Evolutionary conservation across 2,329 filamentous ascomycete species (phyloP).

Genomic region (Microcyclospora pomicola): DNA sequence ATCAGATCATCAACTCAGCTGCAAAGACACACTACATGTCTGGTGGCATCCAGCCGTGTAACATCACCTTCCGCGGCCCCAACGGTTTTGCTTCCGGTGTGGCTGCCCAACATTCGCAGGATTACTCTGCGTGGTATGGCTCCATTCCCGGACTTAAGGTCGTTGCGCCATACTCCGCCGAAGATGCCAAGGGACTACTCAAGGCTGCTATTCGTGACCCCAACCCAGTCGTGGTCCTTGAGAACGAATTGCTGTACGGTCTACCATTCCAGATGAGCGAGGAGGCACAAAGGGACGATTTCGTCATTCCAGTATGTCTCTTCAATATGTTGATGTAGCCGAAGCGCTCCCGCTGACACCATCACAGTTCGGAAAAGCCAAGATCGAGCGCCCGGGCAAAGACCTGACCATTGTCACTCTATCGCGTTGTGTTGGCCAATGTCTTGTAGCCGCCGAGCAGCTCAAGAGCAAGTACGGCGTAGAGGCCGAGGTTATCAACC

Average conservation of each 20-base stretch:
- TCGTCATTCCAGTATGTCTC: slow-evolving; percentile 59
- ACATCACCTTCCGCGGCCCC: slow-evolving; percentile 98
- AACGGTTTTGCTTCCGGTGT: slow-evolving; percentile 97
- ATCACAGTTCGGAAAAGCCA: slow-evolving; percentile 77
- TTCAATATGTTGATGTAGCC: slow-evolving; percentile 1
- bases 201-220: slow-evolving; percentile 98
- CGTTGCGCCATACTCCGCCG: slow-evolving; percentile 86
- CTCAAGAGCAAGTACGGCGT: slow-evolving; percentile 95
- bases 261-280: slow-evolving; percentile 94
- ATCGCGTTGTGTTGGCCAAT: slow-evolving; percentile 90
- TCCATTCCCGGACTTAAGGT: slow-evolving; percentile 97
- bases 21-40: slow-evolving; percentile 99
- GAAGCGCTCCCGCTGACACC: slow-evolving; percentile 4
- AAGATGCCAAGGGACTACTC: slow-evolving; percentile 94
- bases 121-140: slow-evolving; percentile 97
- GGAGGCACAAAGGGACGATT: slow-evolving; percentile 89
- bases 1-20: slow-evolving; percentile 97
- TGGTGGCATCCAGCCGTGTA: slow-evolving; percentile 96
- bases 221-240: slow-evolving; percentile 71
- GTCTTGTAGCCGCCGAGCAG: slow-evolving; percentile 72
- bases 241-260: slow-evolving; percentile 65
- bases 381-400: slow-evolving; percentile 92
- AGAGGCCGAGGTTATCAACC: slow-evolving; percentile 92
- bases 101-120: slow-evolving; percentile 94
- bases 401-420: slow-evolving; percentile 91